Evolutionary conservation across 352 stramenopile species (phyloP), one percentile per base, ranked within the genome.

Genomic region (Globisporangium camurandrum): DNA sequence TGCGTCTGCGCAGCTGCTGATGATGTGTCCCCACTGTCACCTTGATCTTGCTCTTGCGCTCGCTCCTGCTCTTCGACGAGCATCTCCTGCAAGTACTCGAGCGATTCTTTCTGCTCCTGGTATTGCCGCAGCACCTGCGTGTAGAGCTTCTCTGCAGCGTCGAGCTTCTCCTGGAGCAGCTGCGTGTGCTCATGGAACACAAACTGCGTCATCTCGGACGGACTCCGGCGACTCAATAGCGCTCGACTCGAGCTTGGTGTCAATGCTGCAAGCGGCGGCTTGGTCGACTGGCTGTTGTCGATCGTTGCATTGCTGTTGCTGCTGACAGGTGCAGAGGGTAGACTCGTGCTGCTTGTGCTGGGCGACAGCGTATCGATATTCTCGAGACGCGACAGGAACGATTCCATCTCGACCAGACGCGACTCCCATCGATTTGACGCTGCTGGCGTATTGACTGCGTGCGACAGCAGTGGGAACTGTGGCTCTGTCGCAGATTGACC

Each of bases 111-210:
- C 45, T 85, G 74, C 50, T 84, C 70, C 49, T 86, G 62, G 50
- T 81, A 62, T 49, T 86, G 73, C n/a, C 71, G 66, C 41, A 90
- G 47, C 42, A 84, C 77, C 44, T 87, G 69, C 39, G 78, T 53
- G 57, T 90, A 85, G 20, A 84, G 51, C 53, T 88, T 86, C 59
- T 90, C 78, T 14, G 75, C 62, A 1, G 71, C 69, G 57, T 89
- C 73, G 22, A 87, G 68, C 34, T 84, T 80, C 30, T 88, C 75
- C 27, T 75, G 61, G 27, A 85, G 19, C 10, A 71, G 53, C 54
- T 80, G 69, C 16, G 51, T 47, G 16, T 60, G 59, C 52, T 80
- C 69, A 34, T 75, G 67, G 11, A 65, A 46, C 57, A 59, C 65
- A 26, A 68, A 51, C 26, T 57, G 59, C 26, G 71, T 55, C 41